Conservation (phyloP, 2,329 filamentous ascomycete genomes). For the Ceratocystis ficicola region DNA sequence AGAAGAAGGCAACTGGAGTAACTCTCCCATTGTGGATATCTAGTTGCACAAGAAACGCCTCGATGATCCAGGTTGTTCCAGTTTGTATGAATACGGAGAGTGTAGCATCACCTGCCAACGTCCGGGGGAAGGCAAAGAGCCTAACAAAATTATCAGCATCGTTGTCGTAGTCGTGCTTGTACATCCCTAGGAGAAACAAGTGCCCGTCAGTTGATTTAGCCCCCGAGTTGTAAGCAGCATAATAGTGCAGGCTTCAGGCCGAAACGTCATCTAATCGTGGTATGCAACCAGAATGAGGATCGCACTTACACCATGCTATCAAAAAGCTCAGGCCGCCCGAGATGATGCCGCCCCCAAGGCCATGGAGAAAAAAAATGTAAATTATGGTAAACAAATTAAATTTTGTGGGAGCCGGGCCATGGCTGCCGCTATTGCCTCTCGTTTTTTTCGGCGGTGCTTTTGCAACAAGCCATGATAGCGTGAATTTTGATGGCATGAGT, state of each 20-base stretch:
- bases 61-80: constrained; percentile 41
- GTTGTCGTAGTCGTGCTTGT: constrained; percentile 30
- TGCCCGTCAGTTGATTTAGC: background rate
- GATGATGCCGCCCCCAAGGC: constrained; percentile 36
- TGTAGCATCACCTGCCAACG: constrained; percentile 38
- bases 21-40: constrained; percentile 37
- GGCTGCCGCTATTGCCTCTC: background rate
- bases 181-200: constrained; percentile 33
- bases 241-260: no score
- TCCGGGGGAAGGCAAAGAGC: constrained; percentile 40
- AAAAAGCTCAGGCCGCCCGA: constrained; percentile 42
- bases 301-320: constrained; percentile 37
- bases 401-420: constrained; percentile 27
- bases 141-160: constrained; percentile 30
- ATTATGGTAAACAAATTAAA: constrained; percentile 32
- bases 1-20: constrained; percentile 35
- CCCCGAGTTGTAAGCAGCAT: background rate
- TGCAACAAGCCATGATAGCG: background rate
- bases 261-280: no score
- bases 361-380: constrained; percentile 39
- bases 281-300: no score
- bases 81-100: constrained; percentile 42
- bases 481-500: background rate
- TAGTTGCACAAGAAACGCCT: constrained; percentile 36
- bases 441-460: background rate